Evolutionary conservation across 495 filamentous ascomycete genomes (phyloP), one percentile per base, ranked within the genome.

Genomic region (Penicillium alfredii): DNA sequence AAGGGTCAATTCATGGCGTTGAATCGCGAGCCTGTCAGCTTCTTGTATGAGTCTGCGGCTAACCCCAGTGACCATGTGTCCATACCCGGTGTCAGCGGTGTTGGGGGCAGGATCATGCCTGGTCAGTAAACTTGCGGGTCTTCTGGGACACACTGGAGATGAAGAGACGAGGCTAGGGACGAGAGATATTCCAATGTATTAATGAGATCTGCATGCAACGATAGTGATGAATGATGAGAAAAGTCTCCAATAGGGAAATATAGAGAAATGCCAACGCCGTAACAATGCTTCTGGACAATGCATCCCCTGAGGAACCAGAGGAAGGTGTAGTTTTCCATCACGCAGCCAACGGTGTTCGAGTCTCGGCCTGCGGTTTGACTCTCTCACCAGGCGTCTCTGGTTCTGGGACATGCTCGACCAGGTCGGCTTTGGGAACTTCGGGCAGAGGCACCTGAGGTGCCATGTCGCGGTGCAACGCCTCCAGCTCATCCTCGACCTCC

Each of bases 401-500:
- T 43, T 43, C 19, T 34, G 35, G 10, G 16, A 34, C 29, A 32
- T n/a, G n/a, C n/a, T n/a, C 55, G 57, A 15, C 58, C 47, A 12
- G 58, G 58, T 45, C 60, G 1, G 52, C 53, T 3, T 38, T 58
- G 8, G 88, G 86, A 6, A 72, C 82, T 43, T 68, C 68, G 1
- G 84, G 86, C 41, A 86, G 41, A 31, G 53, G 43, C 22, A 61
- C 57, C 15, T 64, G 47, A 16, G 61, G 58, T 30, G 61, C 64
- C 8, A 85, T 61, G 58, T 95, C 82, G 11, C 66, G 73, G 56
- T 86, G 80, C 38, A 97, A 64, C 12, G 74, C 80, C 30, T 83
- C 87, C 45, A 98, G 62, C 66, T 97, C 92, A 50, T 96, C 88
- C 53, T 96, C 93, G 15, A 97, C 93, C 52, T 96, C 92, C 43